Conservation (phyloP, 1,284 basidiomycete species). For the Ganoderma sp. region DNA sequence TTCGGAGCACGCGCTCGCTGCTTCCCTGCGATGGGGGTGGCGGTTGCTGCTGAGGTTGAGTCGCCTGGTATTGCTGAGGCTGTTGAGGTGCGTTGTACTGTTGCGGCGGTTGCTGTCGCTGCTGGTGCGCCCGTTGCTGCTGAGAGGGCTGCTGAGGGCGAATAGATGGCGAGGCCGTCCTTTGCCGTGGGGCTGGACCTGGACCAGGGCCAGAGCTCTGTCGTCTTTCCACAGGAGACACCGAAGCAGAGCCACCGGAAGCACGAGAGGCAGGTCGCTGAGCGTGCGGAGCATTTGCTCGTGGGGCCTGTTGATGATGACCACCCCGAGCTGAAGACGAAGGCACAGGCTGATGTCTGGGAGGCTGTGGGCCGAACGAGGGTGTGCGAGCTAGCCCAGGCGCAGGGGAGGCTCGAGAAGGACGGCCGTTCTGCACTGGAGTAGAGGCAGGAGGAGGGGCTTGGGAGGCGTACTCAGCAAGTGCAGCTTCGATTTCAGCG, state of each 20-base stretch:
- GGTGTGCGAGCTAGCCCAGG: background rate
- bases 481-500: slow-evolving; percentile 20
- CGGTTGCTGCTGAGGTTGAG: slow-evolving; percentile 8
- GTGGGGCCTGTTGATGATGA: background rate
- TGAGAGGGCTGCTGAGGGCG: background rate
- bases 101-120: slow-evolving; percentile 13
- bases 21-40: slow-evolving; percentile 20
- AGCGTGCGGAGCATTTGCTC: background rate
- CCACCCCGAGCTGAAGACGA: slow-evolving; percentile 3
- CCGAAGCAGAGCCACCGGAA: slow-evolving; percentile 3
- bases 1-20: slow-evolving; percentile 22
- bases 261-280: background rate
- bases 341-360: background rate
- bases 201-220: slow-evolving; percentile 7
- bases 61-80: slow-evolving; percentile 3
- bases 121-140: background rate
- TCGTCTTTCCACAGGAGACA: slow-evolving; percentile 9
- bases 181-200: slow-evolving; percentile 1
- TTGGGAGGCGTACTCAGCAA: slow-evolving; percentile 20
- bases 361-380: background rate
- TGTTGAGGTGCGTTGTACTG: slow-evolving; percentile 5
- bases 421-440: background rate
- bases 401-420: slow-evolving; percentile 9
- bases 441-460: background rate
- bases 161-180: slow-evolving; percentile 1